Conservation (phyloP, 306 rosid species). For the Cucurbita ficifolia region DNA sequence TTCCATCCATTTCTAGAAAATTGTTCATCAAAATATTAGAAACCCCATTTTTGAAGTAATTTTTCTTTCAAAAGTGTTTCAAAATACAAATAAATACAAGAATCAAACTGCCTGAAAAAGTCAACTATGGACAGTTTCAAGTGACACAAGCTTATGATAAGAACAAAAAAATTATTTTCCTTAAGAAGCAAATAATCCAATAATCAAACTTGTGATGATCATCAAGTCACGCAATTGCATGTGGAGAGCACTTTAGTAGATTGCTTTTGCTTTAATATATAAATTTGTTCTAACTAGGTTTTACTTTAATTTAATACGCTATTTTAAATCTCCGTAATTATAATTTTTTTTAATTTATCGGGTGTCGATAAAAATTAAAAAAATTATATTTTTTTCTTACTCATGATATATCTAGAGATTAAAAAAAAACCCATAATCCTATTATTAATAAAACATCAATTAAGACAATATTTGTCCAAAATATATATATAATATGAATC, state of each 20-base stretch:
- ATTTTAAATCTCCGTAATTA: background rate
- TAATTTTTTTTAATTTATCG: too few relatives aligned
- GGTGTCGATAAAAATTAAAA: too few relatives aligned
- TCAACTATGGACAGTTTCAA: background rate
- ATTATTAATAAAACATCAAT: background rate
- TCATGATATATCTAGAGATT: too few relatives aligned
- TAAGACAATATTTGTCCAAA: background rate
- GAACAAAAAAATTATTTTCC: background rate
- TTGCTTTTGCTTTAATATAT: background rate
- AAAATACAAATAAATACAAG: background rate
- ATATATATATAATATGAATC: background rate
- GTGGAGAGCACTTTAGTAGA: background rate
- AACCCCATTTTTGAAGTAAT: background rate
- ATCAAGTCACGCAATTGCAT: background rate
- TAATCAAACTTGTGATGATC: background rate
- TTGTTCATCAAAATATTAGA: background rate
- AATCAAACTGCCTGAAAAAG: background rate
- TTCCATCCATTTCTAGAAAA: background rate
- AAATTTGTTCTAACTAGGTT: background rate
- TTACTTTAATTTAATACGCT: background rate
- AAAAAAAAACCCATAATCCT: background rate
- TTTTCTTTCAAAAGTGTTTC: background rate
- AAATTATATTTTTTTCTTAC: too few relatives aligned
- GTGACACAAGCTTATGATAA: background rate
- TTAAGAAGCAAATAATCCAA: background rate